Evolutionary conservation across 208 protist species (phyloP).

Genomic region (Trypanosomatidae sp.): DNA sequence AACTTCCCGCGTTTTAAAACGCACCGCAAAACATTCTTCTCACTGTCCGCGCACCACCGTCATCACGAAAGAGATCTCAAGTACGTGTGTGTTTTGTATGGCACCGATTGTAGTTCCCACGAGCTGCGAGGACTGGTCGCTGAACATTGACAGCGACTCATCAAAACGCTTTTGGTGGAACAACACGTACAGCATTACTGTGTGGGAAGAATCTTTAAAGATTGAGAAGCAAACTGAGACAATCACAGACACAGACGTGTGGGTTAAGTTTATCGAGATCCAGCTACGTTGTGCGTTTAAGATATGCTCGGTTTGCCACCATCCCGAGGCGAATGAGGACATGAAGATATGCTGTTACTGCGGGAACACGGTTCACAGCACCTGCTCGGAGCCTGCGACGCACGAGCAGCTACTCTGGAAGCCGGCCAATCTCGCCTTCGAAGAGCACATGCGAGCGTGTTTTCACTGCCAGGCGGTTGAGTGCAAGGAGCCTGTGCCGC

Average conservation of each 20-base stretch:
- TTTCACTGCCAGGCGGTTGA: conserved; percentile 50
- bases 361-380: conserved; percentile 49
- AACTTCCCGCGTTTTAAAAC: too few relatives aligned
- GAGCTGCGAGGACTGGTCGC: conserved; percentile 64
- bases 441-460: conserved; percentile 49
- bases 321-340: conserved; percentile 65
- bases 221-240: conserved; percentile 28
- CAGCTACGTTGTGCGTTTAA: conserved; percentile 65
- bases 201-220: conserved; percentile 57
- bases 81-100: too few relatives aligned
- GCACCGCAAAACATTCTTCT: too few relatives aligned
- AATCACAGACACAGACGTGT: conserved; percentile 61
- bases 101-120: conserved; percentile 43
- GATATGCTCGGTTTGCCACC: conserved; percentile 58
- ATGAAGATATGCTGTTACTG: conserved; percentile 85
- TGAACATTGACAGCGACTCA: conserved; percentile 55
- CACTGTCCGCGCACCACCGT: too few relatives aligned
- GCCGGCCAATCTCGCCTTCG: conserved; percentile 51
- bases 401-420: conserved; percentile 64
- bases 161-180: conserved; percentile 76
- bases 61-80: too few relatives aligned
- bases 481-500: conserved; percentile 5
- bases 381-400: conserved; percentile 50
- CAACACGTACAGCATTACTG: conserved; percentile 63
- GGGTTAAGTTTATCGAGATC: conserved; percentile 64